Conservation (phyloP, 305 asterid genomes). For the Fraxinus paxiana region DNA sequence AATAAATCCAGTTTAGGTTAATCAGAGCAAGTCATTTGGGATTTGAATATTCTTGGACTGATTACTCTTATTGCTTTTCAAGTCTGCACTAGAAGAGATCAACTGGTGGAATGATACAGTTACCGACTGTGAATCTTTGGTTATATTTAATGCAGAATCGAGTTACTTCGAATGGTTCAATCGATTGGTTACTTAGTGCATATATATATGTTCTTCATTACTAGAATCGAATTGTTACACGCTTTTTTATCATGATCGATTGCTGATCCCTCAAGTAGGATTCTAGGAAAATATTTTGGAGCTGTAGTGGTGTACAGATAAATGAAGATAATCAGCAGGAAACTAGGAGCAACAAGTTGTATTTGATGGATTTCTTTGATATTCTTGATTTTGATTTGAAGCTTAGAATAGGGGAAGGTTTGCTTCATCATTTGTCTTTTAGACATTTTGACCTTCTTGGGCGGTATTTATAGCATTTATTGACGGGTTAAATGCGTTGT, state of each 20-base stretch:
- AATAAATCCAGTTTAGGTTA: conserved; percentile 65
- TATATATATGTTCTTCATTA: background rate
- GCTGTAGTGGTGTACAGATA: conserved; percentile 25
- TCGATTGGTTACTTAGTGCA: conserved; percentile 18
- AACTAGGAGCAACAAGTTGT: conserved; percentile 27
- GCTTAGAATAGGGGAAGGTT: background rate
- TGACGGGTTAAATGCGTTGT: background rate
- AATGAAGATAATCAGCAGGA: conserved; percentile 29
- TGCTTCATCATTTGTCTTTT: background rate
- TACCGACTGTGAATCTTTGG: conserved; percentile 17
- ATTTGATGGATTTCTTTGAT: conserved; percentile 21
- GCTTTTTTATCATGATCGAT: conserved; percentile 27
- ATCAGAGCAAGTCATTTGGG: conserved; percentile 14
- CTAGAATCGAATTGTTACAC: conserved; percentile 12
- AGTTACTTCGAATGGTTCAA: conserved; percentile 22
- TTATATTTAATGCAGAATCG: conserved; percentile 19
- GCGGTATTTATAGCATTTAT: background rate
- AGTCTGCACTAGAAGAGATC: conserved; percentile 21
- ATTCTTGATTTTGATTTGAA: background rate
- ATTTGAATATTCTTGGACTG: conserved; percentile 19
- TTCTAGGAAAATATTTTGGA: conserved; percentile 35
- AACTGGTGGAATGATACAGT: conserved; percentile 22
- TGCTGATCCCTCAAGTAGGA: conserved; percentile 26
- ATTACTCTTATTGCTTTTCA: conserved; percentile 6
- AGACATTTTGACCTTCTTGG: background rate